Conservation (phyloP, 1,139 yeast genomes). For the Magnusiomyces tetraspermus region DNA sequence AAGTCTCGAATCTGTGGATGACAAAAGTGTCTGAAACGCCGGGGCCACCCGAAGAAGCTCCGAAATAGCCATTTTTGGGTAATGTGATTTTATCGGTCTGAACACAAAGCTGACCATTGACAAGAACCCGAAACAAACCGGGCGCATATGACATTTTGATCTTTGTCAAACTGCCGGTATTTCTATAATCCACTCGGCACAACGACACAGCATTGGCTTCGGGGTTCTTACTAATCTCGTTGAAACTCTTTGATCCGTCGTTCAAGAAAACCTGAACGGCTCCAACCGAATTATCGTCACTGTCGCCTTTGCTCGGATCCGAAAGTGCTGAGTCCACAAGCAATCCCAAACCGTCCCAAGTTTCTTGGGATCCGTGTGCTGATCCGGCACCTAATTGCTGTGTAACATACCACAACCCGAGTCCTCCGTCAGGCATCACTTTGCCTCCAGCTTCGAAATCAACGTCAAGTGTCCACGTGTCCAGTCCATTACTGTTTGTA, state of each 20-base stretch:
- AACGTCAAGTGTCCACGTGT: conserved; percentile 32
- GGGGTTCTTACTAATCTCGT: conserved; percentile 12
- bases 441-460: conserved; percentile 28
- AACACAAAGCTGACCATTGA: conserved; percentile 34
- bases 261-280: conserved; percentile 35
- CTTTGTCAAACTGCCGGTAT: conserved; percentile 27
- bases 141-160: conserved; percentile 29
- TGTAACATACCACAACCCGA: conserved; percentile 33
- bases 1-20: conserved; percentile 20
- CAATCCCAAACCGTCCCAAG: conserved; percentile 36
- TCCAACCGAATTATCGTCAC: conserved; percentile 21
- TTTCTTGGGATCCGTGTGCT: conserved; percentile 32
- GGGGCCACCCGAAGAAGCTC: conserved; percentile 31
- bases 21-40: conserved; percentile 29
- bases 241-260: conserved; percentile 28
- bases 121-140: conserved; percentile 30
- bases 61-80: conserved; percentile 30
- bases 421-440: conserved; percentile 31
- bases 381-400: conserved; percentile 27
- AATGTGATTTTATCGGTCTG: conserved; percentile 27
- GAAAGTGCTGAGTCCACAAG: conserved; percentile 27
- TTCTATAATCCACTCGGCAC: conserved; percentile 33
- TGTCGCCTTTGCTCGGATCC: conserved; percentile 7
- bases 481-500: conserved; percentile 22
- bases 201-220: conserved; percentile 29